phyloP scores from a whole-genome alignment of 192 early-diverging fungal species.

The Pecoramyces ruminantium region DNA sequence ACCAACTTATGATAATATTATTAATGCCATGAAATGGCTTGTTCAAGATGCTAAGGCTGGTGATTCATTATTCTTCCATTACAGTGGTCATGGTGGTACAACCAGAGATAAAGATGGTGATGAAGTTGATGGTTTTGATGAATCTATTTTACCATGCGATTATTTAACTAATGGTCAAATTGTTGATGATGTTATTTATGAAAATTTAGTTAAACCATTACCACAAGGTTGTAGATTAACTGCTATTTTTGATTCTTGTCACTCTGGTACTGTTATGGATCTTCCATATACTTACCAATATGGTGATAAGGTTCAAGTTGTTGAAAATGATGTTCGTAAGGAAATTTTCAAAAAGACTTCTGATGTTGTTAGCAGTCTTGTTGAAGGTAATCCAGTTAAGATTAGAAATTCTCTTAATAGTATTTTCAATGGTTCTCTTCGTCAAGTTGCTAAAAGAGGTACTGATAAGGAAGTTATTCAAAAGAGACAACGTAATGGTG shows the following conservation, averaged over 20 bases:
- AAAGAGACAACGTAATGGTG: neutral
- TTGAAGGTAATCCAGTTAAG: neutral
- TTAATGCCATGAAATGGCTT: slow-evolving; percentile 3
- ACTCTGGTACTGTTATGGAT: slow-evolving; percentile 67
- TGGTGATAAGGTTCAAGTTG: neutral
- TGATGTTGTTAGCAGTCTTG: neutral
- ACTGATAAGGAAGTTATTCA: neutral
- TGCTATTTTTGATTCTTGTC: slow-evolving; percentile 71
- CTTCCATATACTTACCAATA: slow-evolving; percentile 51
- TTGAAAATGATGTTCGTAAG: neutral
- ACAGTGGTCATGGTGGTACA: slow-evolving; percentile 22
- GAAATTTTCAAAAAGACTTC: neutral
- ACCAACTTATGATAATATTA: slow-evolving; percentile 3
- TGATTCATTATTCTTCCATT: slow-evolving; percentile 41
- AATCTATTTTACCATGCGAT: slow-evolving; percentile 19
- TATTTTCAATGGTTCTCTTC: neutral
- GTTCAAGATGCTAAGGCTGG: slow-evolving; percentile 10
- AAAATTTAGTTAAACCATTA: slow-evolving; percentile 12
- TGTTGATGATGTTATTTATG: slow-evolving; percentile 19
- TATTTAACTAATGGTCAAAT: slow-evolving; percentile 8
- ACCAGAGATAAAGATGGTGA: slow-evolving; percentile 14
- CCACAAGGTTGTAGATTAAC: slow-evolving; percentile 55
- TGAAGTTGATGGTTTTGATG: slow-evolving; percentile 13
- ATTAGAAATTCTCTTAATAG: neutral
- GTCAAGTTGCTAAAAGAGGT: neutral